Percentiles rank a stretch among this genome's conserved stretches.
These are phyloP conservation scores for Aspergillus carlsbadensis DNA, from an alignment of 495 filamentous ascomycete genomes.

Conservation along the genomic window DNA sequence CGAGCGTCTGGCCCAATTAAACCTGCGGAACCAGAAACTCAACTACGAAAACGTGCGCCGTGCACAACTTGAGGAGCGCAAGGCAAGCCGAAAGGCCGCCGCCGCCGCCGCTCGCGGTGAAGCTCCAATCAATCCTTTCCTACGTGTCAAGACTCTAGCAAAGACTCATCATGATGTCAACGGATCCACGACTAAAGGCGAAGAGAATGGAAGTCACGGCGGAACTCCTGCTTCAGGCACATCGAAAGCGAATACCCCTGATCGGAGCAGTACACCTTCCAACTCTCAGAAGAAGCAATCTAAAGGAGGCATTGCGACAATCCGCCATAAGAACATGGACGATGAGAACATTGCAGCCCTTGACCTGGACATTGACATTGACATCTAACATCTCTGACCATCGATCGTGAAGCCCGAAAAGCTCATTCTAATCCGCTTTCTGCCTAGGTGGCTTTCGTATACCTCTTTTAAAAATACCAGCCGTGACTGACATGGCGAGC, in stretches of 20 bases:
- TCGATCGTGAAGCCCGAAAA: background rate
- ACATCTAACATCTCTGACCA: slow-evolving; percentile 46
- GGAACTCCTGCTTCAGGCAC: slow-evolving; percentile 44
- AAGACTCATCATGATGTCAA: slow-evolving; percentile 61
- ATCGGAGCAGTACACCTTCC: slow-evolving; percentile 41
- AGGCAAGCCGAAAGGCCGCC: slow-evolving; percentile 57
- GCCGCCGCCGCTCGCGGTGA: slow-evolving; percentile 56
- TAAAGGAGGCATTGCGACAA: slow-evolving; percentile 60
- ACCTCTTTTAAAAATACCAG: background rate
- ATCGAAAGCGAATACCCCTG: slow-evolving; percentile 29
- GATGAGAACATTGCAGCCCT: slow-evolving; percentile 81
- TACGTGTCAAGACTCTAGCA: slow-evolving; percentile 60
- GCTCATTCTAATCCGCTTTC: background rate
- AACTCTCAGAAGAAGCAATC: slow-evolving; percentile 53
- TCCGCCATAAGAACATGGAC: slow-evolving; percentile 72
- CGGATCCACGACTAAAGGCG: slow-evolving; percentile 19
- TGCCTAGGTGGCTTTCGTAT: slow-evolving; percentile 4
- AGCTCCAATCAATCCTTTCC: slow-evolving; percentile 52
- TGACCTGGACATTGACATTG: slow-evolving; percentile 80
- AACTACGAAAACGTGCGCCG: slow-evolving; percentile 81
- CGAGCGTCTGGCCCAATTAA: slow-evolving; percentile 73
- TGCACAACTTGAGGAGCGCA: slow-evolving; percentile 78
- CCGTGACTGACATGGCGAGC: slow-evolving; percentile 9
- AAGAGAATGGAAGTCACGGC: slow-evolving; percentile 43
- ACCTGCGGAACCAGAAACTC: slow-evolving; percentile 72